These are phyloP conservation scores for Panaeolus cyanescens DNA, from an alignment of 768 basidiomycete species.

Conservation along the genomic window DNA sequence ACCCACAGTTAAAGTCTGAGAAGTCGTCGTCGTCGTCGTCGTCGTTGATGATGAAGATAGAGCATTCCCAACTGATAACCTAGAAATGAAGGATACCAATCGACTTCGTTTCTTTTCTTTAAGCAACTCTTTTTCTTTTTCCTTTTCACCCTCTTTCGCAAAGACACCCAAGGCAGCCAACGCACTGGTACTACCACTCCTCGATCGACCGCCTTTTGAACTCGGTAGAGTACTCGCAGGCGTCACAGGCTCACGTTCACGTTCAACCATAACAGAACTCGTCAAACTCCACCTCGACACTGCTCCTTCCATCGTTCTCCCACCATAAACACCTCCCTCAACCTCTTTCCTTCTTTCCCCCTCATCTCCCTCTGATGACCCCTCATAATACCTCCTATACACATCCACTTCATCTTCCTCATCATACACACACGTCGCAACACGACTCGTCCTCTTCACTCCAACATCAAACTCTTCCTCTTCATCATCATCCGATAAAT, in stretches of 20 bases:
- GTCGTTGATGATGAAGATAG: neutral
- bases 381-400: neutral
- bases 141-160: slow-evolving; percentile 3
- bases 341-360: neutral
- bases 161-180: neutral
- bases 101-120: slow-evolving; percentile 11
- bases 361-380: neutral
- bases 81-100: slow-evolving; percentile 12
- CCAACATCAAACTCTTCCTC: neutral
- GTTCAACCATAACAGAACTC: slow-evolving; percentile 9
- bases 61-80: slow-evolving; percentile 5
- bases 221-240: neutral
- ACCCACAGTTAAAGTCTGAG: no score
- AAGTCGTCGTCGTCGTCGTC: neutral
- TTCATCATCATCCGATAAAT: neutral
- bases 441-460: neutral
- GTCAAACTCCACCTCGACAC: slow-evolving; percentile 12
- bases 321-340: neutral
- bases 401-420: neutral
- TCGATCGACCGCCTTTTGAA: neutral
- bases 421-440: neutral
- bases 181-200: neutral
- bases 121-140: neutral
- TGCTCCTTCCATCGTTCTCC: neutral
- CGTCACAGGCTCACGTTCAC: neutral